phyloP scores from a whole-genome alignment of 371 early-diverging fungal genomes.

The Actinomortierella wolfii region DNA sequence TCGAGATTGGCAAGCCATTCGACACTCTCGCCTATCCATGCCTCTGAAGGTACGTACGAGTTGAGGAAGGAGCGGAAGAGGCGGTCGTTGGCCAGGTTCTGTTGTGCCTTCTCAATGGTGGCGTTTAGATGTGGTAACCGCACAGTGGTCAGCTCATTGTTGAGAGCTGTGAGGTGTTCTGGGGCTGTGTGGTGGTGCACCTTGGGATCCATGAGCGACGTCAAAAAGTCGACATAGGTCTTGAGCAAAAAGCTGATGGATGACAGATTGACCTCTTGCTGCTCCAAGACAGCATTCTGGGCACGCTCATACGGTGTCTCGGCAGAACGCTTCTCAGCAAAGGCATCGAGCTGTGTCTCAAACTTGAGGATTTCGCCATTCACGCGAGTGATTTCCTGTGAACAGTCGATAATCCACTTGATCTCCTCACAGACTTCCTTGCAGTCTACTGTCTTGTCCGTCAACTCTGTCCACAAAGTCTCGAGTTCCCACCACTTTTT shows the following conservation, averaged over 20 bases:
- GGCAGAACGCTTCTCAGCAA: constrained; percentile 26
- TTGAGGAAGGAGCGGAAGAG: constrained; percentile 32
- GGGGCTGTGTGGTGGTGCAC: constrained; percentile 30
- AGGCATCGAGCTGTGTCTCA: constrained; percentile 32
- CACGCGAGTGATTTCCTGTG: constrained; percentile 42
- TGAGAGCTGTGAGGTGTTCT: constrained; percentile 34
- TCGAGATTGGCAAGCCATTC: constrained; percentile 43
- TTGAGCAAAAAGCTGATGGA: constrained; percentile 42
- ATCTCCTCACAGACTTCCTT: constrained; percentile 38
- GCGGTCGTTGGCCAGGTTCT: constrained; percentile 37
- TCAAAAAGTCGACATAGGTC: constrained; percentile 43
- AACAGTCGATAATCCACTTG: constrained; percentile 47
- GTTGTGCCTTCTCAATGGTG: constrained; percentile 35
- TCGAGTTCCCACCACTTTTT: constrained; percentile 47
- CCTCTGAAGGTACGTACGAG: constrained; percentile 27
- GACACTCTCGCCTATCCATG: constrained; percentile 45
- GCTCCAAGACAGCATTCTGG: constrained; percentile 26
- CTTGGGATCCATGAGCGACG: constrained; percentile 44
- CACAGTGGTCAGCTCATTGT: constrained; percentile 34
- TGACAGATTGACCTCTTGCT: constrained; percentile 37
- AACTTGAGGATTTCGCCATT: constrained; percentile 39
- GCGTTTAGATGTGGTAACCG: constrained; percentile 25
- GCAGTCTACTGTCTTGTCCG: constrained; percentile 27
- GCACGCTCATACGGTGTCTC: constrained; percentile 40
- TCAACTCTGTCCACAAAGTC: constrained; percentile 33